Evolutionary conservation across 2,329 filamentous ascomycete genomes (phyloP), one percentile per base, ranked within the genome.

Genomic region (Monosporascus sp.): DNA sequence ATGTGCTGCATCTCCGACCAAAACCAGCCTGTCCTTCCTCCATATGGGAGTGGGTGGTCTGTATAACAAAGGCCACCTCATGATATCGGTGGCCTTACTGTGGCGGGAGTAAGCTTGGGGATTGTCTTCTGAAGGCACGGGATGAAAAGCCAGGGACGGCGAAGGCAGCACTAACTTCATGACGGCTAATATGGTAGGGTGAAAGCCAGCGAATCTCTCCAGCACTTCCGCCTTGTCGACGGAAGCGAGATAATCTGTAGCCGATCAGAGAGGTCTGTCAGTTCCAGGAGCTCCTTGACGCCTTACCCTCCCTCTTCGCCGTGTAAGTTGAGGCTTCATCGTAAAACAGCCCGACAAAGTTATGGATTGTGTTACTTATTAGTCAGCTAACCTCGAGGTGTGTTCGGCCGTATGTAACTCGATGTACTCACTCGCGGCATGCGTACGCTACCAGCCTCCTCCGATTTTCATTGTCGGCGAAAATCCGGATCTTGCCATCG

Each of bases 1-100:
- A 51, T 73, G 70, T 0, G 70, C 70, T 0, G 71, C 68, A 44
- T 73, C 71, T 6, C 71, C 71, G 15, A 65, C 63, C 2, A 73
- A 60, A 2, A 65, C 57, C 52, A 72, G 54, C 6, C 60, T 60
- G 0, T 61, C 69, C 37, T 64, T 67, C 15, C 56, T 60, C 70
- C 69, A 73, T 0, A 53, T 65, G 1, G 62, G 50, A 2, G 72
- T 57, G 0, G 70, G 70, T 1, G 57, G 54, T 18, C 70, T 65
- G 47, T 68, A 71, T 1, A 72, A 62, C 3, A 73, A 53, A 1
- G 69, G 66, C 67, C 68, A 72, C 24, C 62, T 62, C 54, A 66
- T 70, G 2, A 69, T 61, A 6, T 71, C 65, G 7, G 54, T 65
- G 24, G 69, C 68, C 52, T 71, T 71, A 20, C 68, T 71, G 46